Conservation (phyloP, 305 asterid genomes). For the Plantago coronopus region DNA sequence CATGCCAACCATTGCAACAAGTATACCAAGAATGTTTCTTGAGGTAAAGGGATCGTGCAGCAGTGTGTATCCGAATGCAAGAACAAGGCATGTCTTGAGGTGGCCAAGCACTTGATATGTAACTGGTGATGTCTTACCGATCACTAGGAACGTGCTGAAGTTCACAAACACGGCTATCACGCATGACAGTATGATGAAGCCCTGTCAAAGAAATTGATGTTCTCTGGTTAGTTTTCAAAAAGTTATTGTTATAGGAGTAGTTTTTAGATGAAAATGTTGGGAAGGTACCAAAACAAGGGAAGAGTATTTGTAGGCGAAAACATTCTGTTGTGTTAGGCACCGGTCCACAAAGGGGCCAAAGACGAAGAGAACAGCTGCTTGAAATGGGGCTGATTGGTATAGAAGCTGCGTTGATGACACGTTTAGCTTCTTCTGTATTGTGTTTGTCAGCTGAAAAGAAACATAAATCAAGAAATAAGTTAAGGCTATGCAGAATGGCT, state of each 20-base stretch:
- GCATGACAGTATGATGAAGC: conserved; percentile 71
- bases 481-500: neutral
- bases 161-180: conserved; percentile 86
- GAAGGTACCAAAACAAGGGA: conserved; percentile 55
- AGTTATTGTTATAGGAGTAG: neutral
- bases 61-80: conserved; percentile 77
- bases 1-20: conserved; percentile 86
- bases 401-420: conserved; percentile 78
- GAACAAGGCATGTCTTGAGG: conserved; percentile 81
- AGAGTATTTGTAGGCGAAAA: conserved; percentile 65
- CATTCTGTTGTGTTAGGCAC: conserved; percentile 61
- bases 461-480: conserved; percentile 11
- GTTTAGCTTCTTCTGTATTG: conserved; percentile 78
- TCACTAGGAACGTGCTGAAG: conserved; percentile 88
- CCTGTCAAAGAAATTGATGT: conserved; percentile 35
- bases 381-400: conserved; percentile 90
- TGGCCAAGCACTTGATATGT: conserved; percentile 91
- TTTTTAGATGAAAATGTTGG: neutral
- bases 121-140: conserved; percentile 91
- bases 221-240: neutral
- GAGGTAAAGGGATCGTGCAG: conserved; percentile 78
- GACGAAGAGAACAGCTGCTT: conserved; percentile 68
- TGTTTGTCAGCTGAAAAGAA: conserved; percentile 70
- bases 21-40: conserved; percentile 70
- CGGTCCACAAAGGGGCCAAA: conserved; percentile 78